These are phyloP conservation scores for Arabis alpina DNA, from an alignment of 345 rosid species.

Conservation along the genomic window DNA sequence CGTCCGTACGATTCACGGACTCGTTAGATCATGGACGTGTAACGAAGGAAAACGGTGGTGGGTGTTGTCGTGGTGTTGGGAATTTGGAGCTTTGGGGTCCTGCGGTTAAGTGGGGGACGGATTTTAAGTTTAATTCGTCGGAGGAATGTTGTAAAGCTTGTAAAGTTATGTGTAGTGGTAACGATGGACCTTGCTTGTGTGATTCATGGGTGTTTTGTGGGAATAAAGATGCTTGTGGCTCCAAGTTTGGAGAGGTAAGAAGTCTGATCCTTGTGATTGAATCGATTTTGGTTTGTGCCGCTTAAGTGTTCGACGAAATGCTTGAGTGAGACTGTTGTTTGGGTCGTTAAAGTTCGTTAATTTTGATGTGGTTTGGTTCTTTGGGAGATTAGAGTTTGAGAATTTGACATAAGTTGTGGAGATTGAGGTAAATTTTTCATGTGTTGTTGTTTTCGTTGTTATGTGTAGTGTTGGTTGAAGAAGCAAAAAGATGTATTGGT, in stretches of 20 bases:
- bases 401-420: conserved; percentile 11
- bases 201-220: conserved; percentile 98
- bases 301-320: conserved; percentile 31
- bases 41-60: conserved; percentile 33
- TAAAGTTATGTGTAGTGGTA: conserved; percentile 85
- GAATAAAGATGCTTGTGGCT: conserved; percentile 70
- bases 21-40: conserved; percentile 24
- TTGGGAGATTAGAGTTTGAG: conserved; percentile 5
- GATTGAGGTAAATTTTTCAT: conserved; percentile 16
- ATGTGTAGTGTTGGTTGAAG: conserved; percentile 92
- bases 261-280: conserved; percentile 29
- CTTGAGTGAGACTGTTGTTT: conserved; percentile 2
- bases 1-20: conserved; percentile 32
- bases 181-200: conserved; percentile 92
- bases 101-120: conserved; percentile 98
- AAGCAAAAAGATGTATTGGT: conserved; percentile 75
- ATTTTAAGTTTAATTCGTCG: conserved; percentile 79
- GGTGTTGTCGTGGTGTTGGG: conserved; percentile 84
- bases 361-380: conserved; percentile 1
- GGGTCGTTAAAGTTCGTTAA: neutral
- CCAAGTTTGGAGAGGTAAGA: conserved; percentile 84
- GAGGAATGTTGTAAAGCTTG: conserved; percentile 80
- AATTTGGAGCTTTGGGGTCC: conserved; percentile 95
- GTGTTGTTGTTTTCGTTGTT: conserved; percentile 8
- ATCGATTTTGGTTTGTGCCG: conserved; percentile 10